Conservation (phyloP, 2,329 filamentous ascomycete genomes). For the Teratosphaeria viscida region DNA sequence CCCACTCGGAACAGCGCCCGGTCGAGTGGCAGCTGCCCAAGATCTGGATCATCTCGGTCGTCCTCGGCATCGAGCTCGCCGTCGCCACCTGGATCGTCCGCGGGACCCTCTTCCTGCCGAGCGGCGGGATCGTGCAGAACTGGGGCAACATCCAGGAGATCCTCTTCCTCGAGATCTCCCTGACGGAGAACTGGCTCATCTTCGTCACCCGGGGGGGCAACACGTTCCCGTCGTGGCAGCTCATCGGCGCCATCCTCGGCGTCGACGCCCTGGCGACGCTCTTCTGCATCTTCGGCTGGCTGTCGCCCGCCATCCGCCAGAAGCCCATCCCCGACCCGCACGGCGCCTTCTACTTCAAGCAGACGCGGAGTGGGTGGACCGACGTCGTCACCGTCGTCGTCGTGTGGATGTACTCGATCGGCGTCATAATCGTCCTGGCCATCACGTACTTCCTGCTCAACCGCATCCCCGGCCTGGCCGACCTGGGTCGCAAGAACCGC, state of each 20-base stretch:
- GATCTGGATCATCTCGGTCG: constrained; percentile 66
- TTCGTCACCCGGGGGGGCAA: constrained; percentile 50
- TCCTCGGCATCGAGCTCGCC: constrained; percentile 59
- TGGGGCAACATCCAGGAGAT: constrained; percentile 66
- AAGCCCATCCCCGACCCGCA: constrained; percentile 32
- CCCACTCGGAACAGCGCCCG: constrained; percentile 62
- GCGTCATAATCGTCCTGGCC: constrained; percentile 54
- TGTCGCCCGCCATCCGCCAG: constrained; percentile 43
- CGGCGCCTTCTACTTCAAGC: constrained; percentile 23
- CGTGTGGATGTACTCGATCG: constrained; percentile 57
- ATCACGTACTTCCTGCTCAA: constrained; percentile 56
- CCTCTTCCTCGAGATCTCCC: constrained; percentile 42
- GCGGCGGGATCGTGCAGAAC: constrained; percentile 65
- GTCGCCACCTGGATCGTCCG: constrained; percentile 63
- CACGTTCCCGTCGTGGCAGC: constrained; percentile 66
- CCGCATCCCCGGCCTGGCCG: constrained; percentile 47
- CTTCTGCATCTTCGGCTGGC: constrained; percentile 67
- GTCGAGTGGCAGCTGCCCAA: constrained; percentile 75
- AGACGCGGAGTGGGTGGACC: constrained; percentile 37
- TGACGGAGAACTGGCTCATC: constrained; percentile 46
- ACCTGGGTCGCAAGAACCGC: constrained; percentile 54
- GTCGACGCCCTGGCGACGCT: constrained; percentile 63
- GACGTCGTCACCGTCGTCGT: constrained; percentile 56
- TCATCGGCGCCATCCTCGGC: constrained; percentile 58
- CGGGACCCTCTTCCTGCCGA: constrained; percentile 56